phyloP scores from a whole-genome alignment of 192 early-diverging fungal genomes.

The Coemansia sp. region DNA sequence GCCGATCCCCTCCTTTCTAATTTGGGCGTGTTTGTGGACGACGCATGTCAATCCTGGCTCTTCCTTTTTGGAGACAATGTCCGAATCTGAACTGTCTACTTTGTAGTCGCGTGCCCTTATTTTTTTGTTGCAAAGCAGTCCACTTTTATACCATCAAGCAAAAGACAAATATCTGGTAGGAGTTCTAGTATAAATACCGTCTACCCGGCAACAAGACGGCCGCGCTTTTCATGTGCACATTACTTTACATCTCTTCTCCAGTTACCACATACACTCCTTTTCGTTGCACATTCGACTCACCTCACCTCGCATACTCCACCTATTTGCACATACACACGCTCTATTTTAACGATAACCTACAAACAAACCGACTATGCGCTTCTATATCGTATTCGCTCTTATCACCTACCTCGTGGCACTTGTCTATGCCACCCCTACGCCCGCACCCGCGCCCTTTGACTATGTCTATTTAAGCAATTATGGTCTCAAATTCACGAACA shows the following conservation, averaged over 20 bases:
- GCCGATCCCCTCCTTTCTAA: neutral
- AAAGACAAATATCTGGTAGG: neutral
- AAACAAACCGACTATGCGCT: neutral
- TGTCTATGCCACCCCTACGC: neutral
- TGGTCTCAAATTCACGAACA: neutral
- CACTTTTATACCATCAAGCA: neutral
- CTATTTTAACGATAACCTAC: neutral
- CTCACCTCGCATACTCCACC: neutral
- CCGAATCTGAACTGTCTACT: neutral
- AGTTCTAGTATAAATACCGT: neutral
- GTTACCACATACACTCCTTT: neutral
- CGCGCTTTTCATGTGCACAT: neutral
- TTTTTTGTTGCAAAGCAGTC: neutral
- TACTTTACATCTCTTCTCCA: neutral
- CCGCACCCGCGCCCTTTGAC: neutral
- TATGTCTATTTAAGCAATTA: neutral
- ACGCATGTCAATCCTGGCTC: neutral
- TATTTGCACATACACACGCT: neutral
- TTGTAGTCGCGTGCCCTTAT: neutral
- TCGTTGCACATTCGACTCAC: too few species aligned
- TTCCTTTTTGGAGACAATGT: neutral
- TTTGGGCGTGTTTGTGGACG: slow-evolving; percentile 1
- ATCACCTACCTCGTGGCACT: neutral
- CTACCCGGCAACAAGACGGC: neutral
- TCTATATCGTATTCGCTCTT: neutral